Evolutionary conservation across 371 early-diverging fungal genomes (phyloP), one percentile per base, ranked within the genome.

Genomic region (Zancudomyces culisetae): DNA sequence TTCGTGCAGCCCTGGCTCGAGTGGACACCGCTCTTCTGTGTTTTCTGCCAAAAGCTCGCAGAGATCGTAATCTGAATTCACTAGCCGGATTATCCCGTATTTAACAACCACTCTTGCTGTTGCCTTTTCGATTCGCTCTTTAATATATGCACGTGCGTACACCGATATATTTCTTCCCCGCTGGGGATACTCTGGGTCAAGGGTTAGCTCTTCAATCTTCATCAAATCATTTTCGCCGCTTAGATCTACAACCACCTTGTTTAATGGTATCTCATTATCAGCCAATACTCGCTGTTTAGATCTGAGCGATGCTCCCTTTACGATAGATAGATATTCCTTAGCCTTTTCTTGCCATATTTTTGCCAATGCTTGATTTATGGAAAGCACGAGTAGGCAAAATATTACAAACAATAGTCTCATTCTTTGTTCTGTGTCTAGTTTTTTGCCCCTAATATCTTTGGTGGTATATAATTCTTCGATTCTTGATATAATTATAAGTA

Each of bases 141-240:
- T 66, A 40, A 66, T 54, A 23, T 52, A 42, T 0, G 67, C 67
- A 23, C 59, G 54, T 1, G 67, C 67, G 21, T 54, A 56, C 43
- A 66, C 40, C 19, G 60, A 54, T 2, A 66, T 35, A 0, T 56
- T 54, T 2, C 52, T 61, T 57, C 62, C 57, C 45, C 66, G 58
- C 30, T 53, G 57, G 2, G 66, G 66, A 23, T 61, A 47, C 27
- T 65, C 66, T 22, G 67, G 67, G 26, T 66, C 67, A 6, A 66
- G 21, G 43, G 53, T 29, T 26, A 66, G 59, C 41, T 57, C 60
- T 23, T 62, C 43, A 22, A 66, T 66, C 42, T 66, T 57, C 10
- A 65, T 28, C 4, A 66, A 35, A 50, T 66, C 67, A 45, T 66
- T 62, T 15, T 54, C 57, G 19, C 61, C 49, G 60, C 67, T 66